These are phyloP conservation scores for Hymenoscyphus infarciens DNA, from an alignment of 2,329 filamentous ascomycete species.

Conservation along the genomic window DNA sequence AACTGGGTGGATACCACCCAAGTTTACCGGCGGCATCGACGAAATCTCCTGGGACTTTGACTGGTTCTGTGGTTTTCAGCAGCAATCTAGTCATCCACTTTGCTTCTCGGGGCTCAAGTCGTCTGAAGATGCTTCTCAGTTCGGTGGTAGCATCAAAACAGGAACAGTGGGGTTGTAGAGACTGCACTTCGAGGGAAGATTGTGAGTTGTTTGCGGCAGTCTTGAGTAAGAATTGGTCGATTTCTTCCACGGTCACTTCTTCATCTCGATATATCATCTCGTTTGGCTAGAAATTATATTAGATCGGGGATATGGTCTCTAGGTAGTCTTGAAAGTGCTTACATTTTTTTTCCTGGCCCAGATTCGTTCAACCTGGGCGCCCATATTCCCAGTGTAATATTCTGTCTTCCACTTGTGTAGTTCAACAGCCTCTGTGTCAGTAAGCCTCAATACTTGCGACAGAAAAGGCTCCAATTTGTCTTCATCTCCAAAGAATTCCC, in stretches of 20 bases:
- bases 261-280: not conserved
- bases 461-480: slow-evolving; percentile 63
- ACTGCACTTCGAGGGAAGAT: slow-evolving; percentile 62
- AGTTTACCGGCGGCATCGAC: slow-evolving; percentile 54
- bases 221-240: slow-evolving; percentile 62
- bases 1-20: too few relatives aligned
- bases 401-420: slow-evolving; percentile 57
- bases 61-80: slow-evolving; percentile 69
- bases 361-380: slow-evolving; percentile 42
- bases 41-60: slow-evolving; percentile 52
- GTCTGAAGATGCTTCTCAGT: slow-evolving; percentile 55
- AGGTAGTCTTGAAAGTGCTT: slow-evolving; percentile 12
- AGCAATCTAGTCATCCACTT: slow-evolving; percentile 87
- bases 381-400: slow-evolving; percentile 62
- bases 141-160: slow-evolving; percentile 35
- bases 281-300: not conserved
- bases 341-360: slow-evolving; percentile 23
- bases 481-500: slow-evolving; percentile 70
- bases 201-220: slow-evolving; percentile 68
- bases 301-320: not conserved
- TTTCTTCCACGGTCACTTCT: slow-evolving; percentile 54
- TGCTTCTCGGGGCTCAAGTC: slow-evolving; percentile 63
- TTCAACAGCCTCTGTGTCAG: slow-evolving; percentile 55
- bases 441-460: slow-evolving; percentile 61
- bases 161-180: slow-evolving; percentile 18